Evolutionary conservation across 2,329 filamentous ascomycete species (phyloP), one percentile per base, ranked within the genome.

Genomic region (Aspergillus sp.): DNA sequence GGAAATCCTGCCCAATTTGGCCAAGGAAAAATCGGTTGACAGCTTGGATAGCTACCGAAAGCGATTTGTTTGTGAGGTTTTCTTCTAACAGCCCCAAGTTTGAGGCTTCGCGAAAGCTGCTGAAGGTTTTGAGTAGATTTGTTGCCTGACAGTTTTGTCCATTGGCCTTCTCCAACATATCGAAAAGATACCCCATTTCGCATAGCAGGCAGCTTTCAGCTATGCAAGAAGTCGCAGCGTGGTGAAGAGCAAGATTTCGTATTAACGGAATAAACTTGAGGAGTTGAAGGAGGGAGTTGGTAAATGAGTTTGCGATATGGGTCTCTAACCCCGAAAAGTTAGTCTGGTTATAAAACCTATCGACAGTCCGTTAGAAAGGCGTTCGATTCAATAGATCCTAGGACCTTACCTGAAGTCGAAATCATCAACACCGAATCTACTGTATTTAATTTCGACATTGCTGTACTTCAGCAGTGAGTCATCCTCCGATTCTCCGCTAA

Each of bases 391-490:
- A 65, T 43, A 68, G 30, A 43, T n/a, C n/a, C 6, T 17, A 20
- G 2, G 7, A 79, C 90, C 97, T 74, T 89, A 97, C 87, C 89
- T 89, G 76, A 99, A 99, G 74, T 99, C 95, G 72, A 99, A 99
- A 74, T 99, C 96, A 68, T 98, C 93, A n/a, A 99, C 92, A 18
- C 95, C 95, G 74, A 97, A 99, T 71, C 92, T 96, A 81, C 93
- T 97, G 79, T 98, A 99, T 72, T 97, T 97, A 77, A 99, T 99
- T 73, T 98, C 93, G 11, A 97, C 90, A 67, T 92, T 93, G 62
- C 90, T 88, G 73, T 99, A 99, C 79, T 95, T 91, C 8, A 90
- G 84, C 20, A 93, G 89, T 4, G 95, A 89, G 56, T 96, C 92
- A 41, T 89, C 85, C 62, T 91, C 89, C 55, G 89, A 84, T 62